phyloP scores from a whole-genome alignment of 805 yeast species.

The Metschnikowia proteae region DNA sequence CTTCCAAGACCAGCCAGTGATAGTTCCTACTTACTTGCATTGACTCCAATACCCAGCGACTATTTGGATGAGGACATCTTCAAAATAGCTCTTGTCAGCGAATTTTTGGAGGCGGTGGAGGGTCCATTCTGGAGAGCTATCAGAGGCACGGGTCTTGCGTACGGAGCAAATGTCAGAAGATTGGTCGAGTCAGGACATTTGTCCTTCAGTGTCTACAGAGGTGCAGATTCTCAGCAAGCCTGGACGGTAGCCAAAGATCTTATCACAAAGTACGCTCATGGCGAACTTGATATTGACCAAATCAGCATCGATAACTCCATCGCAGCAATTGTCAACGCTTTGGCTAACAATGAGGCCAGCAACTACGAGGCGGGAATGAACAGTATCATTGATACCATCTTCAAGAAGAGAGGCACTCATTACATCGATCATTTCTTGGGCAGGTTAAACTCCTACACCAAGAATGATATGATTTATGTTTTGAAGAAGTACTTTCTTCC shows the following conservation, averaged over 20 bases:
- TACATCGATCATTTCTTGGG: conserved; percentile 53
- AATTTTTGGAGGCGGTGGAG: conserved; percentile 79
- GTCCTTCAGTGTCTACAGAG: conserved; percentile 69
- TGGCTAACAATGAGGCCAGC: conserved; percentile 69
- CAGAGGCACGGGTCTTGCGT: conserved; percentile 91
- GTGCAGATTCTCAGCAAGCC: conserved; percentile 73
- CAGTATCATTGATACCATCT: conserved; percentile 61
- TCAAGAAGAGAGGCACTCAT: conserved; percentile 68
- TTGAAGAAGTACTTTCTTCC: conserved; percentile 60
- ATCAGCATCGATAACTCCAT: conserved; percentile 67
- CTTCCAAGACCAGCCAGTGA: conserved; percentile 81
- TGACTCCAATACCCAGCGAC: conserved; percentile 56
- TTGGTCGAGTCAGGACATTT: conserved; percentile 65
- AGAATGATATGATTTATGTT: conserved; percentile 46
- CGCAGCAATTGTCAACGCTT: conserved; percentile 65
- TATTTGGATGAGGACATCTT: conserved; percentile 53
- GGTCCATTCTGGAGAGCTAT: conserved; percentile 98
- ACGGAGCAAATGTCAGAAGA: conserved; percentile 66
- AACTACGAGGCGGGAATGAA: conserved; percentile 59
- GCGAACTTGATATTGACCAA: conserved; percentile 51
- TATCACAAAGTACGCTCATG: conserved; percentile 57
- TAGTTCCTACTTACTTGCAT: conserved; percentile 62
- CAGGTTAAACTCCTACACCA: conserved; percentile 49
- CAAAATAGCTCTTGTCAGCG: conserved; percentile 67
- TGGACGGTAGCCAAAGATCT: conserved; percentile 61